Base-by-base conservation (phyloP, 1,284 basidiomycete genomes). In the Sanghuangporus baumii region DNA sequence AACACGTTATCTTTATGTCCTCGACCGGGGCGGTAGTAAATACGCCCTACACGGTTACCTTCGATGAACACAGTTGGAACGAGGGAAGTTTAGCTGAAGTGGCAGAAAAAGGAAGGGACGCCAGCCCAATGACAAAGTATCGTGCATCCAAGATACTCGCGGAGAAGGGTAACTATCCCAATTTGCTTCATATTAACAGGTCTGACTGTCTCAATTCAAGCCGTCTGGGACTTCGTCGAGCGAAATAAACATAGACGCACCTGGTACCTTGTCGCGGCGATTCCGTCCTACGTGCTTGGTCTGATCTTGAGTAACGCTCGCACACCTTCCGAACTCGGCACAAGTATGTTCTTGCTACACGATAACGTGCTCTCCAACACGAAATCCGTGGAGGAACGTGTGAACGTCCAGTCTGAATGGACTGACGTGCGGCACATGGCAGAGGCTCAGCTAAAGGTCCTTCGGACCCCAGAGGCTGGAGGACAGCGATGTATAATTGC, bases 141-240 rank as follows among this genome's bases (percentile, higher is more conserved):
- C n/a, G 34, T 26, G 55, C 43, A 14, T 57, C 55, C 23, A 62
- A 56, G 31, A 14, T 16, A 20, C n/a, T 62, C 7, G 60, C 55
- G 4, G 60, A 62, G 31, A 56, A 51, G 47, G 55, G 60, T 62
- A 26, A 6, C 41, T 36, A 18, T 9, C 16, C 31, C 5, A 1
- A 8, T 51, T 2, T 18, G 16, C 4, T 2, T 4, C 11, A 56
- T 76, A 18, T n/a, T 6, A 46, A 46, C 7, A 46, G 3, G 11
- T 16, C 5, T 31, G 26, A 31, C 26, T 23, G 18, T 20, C 6
- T 26, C 31, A 4, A 26, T 8, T 9, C 9, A 34, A 65, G 67
- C 78, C 23, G 81, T 81, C 6, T 86, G 83, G 84, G 76, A 82
- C 48, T 86, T 86, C 60, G 75, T 83, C 62, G 76, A 84, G 59